Conservation (phyloP, 2,329 filamentous ascomycete species). For the Stachybotrys chartarum region DNA sequence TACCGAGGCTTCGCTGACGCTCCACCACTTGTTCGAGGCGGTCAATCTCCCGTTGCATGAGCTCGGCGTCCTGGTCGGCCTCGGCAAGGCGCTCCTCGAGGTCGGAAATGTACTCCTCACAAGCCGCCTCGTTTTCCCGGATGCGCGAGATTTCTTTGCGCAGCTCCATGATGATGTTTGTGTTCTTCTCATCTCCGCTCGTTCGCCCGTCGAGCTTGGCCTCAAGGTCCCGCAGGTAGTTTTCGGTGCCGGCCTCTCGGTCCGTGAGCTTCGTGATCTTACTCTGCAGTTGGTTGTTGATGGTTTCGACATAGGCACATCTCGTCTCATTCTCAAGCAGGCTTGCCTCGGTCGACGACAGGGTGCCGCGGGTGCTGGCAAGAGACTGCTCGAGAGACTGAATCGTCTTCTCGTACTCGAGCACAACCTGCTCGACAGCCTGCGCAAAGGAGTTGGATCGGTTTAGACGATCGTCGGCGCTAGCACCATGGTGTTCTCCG, state of each 20-base stretch:
- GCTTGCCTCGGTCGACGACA: conserved; percentile 78
- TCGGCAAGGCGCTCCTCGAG: conserved; percentile 92
- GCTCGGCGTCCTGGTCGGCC: conserved; percentile 87
- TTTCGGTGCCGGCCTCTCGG: conserved; percentile 84
- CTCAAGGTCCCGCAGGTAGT: conserved; percentile 88
- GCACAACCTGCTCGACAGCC: conserved; percentile 89
- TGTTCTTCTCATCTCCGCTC: conserved; percentile 87
- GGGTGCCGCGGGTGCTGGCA: conserved; percentile 74
- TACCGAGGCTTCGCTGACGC: conserved; percentile 88
- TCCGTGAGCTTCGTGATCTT: conserved; percentile 91
- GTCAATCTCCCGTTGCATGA: conserved; percentile 96
- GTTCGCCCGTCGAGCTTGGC: conserved; percentile 83
- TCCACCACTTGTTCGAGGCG: conserved; percentile 91
- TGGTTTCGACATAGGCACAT: conserved; percentile 85
- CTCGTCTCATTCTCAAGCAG: conserved; percentile 91
- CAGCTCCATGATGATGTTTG: conserved; percentile 75
- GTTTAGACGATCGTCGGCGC: conserved; percentile 79
- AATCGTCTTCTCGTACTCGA: conserved; percentile 98
- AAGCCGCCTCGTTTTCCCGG: conserved; percentile 81
- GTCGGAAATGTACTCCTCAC: conserved; percentile 95
- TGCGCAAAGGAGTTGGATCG: conserved; percentile 94
- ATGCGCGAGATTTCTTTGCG: conserved; percentile 85
- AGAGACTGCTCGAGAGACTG: conserved; percentile 87
- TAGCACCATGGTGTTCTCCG: conserved; percentile 61
- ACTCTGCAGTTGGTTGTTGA: conserved; percentile 81